phyloP scores from a whole-genome alignment of 2,329 filamentous ascomycete species.

The Penicillium sp. region DNA sequence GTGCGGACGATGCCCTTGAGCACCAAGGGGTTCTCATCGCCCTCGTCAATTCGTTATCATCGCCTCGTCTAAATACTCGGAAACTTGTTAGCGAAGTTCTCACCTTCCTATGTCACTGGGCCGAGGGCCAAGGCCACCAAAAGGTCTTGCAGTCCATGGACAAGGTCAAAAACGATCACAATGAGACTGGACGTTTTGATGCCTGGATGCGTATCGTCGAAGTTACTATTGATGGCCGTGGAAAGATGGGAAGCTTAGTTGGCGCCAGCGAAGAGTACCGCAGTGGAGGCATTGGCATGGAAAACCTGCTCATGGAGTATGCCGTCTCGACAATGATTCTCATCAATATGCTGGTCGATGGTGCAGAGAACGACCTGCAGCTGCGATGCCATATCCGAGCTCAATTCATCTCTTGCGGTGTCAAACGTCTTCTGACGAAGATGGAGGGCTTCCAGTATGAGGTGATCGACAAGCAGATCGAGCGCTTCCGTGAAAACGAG shows the following conservation, averaged over 20 bases:
- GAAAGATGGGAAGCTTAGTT: constrained; percentile 97
- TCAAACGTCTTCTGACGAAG: constrained; percentile 89
- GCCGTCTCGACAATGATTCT: constrained; percentile 90
- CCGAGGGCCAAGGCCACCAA: constrained; percentile 77
- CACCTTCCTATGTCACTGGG: constrained; percentile 95
- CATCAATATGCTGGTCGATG: constrained; percentile 94
- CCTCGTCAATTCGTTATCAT: constrained; percentile 79
- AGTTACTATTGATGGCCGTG: constrained; percentile 91
- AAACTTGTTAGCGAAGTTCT: constrained; percentile 95
- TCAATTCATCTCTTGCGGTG: constrained; percentile 91
- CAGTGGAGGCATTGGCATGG: constrained; percentile 94
- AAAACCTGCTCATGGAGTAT: constrained; percentile 99
- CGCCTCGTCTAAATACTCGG: constrained; percentile 80
- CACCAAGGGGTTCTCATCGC: constrained; percentile 89
- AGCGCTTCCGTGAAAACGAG: constrained; percentile 87
- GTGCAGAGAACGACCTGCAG: constrained; percentile 81
- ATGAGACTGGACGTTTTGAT: constrained; percentile 93
- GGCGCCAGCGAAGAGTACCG: constrained; percentile 94
- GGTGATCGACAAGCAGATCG: constrained; percentile 95
- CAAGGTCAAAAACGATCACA: constrained; percentile 77
- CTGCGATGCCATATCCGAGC: constrained; percentile 89
- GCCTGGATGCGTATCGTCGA: constrained; percentile 98
- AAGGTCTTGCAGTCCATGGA: constrained; percentile 94
- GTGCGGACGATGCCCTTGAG: constrained; percentile 86
- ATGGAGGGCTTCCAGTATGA: constrained; percentile 99